Conservation (phyloP, 2,329 filamentous ascomycete genomes). For the Trichoderma sp. region DNA sequence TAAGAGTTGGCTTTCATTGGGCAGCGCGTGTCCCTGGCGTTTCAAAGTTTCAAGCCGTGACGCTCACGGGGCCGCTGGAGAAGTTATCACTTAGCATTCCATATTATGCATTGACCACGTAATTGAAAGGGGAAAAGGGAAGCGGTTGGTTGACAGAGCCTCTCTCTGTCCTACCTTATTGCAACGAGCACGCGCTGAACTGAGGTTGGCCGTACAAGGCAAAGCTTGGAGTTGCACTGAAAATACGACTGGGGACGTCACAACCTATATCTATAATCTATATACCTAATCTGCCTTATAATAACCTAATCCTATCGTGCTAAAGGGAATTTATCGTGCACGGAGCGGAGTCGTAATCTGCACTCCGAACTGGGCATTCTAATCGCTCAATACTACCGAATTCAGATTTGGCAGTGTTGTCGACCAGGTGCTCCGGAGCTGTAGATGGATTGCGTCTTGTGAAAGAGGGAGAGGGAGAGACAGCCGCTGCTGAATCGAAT, state of each 20-base stretch:
- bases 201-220: not conserved
- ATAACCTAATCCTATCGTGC: not conserved
- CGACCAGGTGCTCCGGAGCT: not conserved
- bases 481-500: not conserved
- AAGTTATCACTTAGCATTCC: not conserved
- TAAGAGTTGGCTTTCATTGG: not conserved
- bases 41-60: not conserved
- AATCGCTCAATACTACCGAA: not conserved
- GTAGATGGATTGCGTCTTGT: not conserved
- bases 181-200: not conserved
- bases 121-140: not conserved
- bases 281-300: not conserved
- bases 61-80: not conserved
- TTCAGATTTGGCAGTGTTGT: not conserved
- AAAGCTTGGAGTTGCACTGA: not conserved
- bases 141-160: not conserved
- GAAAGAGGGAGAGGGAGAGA: not conserved
- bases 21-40: not conserved
- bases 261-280: not conserved
- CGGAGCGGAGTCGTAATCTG: constrained; percentile 17
- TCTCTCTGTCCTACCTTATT: not conserved
- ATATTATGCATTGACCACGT: not conserved
- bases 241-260: not conserved
- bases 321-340: not conserved
- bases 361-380: not conserved